Conservation (phyloP, 768 basidiomycete genomes). For the Coprinopsis cinerea region DNA sequence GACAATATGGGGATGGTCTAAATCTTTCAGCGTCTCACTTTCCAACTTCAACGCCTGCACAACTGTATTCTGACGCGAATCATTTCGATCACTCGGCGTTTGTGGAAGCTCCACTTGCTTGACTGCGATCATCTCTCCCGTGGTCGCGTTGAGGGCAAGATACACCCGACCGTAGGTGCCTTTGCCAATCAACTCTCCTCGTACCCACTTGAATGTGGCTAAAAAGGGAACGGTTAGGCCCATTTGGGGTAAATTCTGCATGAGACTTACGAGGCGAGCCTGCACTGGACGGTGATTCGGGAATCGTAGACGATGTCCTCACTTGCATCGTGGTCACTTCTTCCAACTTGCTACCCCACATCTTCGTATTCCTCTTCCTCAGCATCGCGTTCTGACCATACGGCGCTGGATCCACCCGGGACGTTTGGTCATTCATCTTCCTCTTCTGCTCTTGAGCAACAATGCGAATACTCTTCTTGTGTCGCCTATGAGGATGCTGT, state of each 20-base stretch:
- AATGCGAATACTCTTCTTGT: slow-evolving; percentile 88
- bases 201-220: slow-evolving; percentile 97
- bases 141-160: slow-evolving; percentile 91
- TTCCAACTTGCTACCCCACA: slow-evolving; percentile 92
- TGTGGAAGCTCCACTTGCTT: slow-evolving; percentile 97
- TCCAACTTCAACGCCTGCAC: slow-evolving; percentile 92
- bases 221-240: slow-evolving; percentile 7
- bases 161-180: slow-evolving; percentile 97
- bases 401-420: slow-evolving; percentile 49
- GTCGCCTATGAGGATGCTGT: slow-evolving; percentile 28
- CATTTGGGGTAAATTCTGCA: too few species aligned
- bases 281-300: slow-evolving; percentile 58
- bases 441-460: slow-evolving; percentile 88
- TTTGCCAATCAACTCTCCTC: slow-evolving; percentile 95
- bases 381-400: slow-evolving; percentile 39
- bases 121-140: slow-evolving; percentile 98
- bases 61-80: slow-evolving; percentile 75
- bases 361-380: slow-evolving; percentile 84
- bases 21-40: slow-evolving; percentile 91
- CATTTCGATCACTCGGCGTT: slow-evolving; percentile 86
- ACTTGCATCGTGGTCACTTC: slow-evolving; percentile 82
- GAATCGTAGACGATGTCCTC: slow-evolving; percentile 39
- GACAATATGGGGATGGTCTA: slow-evolving; percentile 97
- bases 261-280: slow-evolving; percentile 56
- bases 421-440: slow-evolving; percentile 57